These are phyloP conservation scores for Pichia sp. DNA, from an alignment of 1,139 yeast species.

Conservation along the genomic window DNA sequence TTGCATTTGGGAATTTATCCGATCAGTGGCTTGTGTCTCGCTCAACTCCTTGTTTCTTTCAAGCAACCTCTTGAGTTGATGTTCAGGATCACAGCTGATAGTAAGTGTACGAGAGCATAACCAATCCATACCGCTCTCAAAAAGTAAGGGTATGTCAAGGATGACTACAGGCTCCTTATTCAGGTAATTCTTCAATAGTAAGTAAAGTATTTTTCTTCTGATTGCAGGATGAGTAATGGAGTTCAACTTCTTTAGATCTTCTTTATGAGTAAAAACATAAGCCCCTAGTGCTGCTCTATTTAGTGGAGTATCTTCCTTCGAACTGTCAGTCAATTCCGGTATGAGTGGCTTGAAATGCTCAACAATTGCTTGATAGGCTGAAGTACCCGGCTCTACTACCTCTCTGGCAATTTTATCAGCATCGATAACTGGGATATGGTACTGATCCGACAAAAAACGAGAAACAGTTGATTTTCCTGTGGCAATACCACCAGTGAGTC, in stretches of 20 bases:
- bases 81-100: constrained; percentile 54
- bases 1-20: constrained; percentile 77
- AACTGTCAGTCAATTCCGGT: constrained; percentile 39
- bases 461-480: constrained; percentile 95
- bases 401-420: constrained; percentile 87
- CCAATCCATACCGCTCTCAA: constrained; percentile 68
- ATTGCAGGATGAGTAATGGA: constrained; percentile 88
- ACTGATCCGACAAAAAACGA: constrained; percentile 44
- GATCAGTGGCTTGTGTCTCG: constrained; percentile 59
- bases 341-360: constrained; percentile 52
- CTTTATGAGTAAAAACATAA: constrained; percentile 61
- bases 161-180: constrained; percentile 51
- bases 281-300: constrained; percentile 74
- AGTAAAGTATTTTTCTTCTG: constrained; percentile 57
- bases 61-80: constrained; percentile 61
- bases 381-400: constrained; percentile 75
- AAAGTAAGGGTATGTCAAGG: constrained; percentile 84
- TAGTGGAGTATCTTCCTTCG: constrained; percentile 42
- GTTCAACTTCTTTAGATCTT: constrained; percentile 56
- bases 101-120: constrained; percentile 72
- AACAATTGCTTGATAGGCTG: constrained; percentile 67
- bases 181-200: constrained; percentile 55
- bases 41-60: constrained; percentile 65
- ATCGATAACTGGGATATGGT: constrained; percentile 64
- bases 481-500: constrained; percentile 95